These are phyloP conservation scores for Spinacia oleracea DNA, from an alignment of 179 eudicot species.

Conservation along the genomic window DNA sequence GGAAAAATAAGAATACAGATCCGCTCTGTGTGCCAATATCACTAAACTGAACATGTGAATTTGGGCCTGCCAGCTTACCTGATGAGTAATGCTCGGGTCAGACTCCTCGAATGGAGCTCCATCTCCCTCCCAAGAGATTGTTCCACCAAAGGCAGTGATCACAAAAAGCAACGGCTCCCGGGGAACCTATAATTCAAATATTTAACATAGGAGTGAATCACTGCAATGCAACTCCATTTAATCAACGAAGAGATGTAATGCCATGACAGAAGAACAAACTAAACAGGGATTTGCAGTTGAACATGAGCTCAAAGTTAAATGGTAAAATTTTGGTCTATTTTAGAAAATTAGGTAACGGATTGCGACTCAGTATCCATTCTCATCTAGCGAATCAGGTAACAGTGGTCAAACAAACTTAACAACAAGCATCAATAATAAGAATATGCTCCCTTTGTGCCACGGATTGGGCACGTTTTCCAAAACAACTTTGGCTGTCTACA, in stretches of 20 bases:
- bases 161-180: constrained; percentile 88
- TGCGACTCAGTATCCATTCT: too few species aligned
- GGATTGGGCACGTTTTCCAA: too few species aligned
- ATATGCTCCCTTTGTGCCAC: too few species aligned
- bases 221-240: not conserved
- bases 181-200: constrained; percentile 58
- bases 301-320: too few species aligned
- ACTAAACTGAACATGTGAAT: not conserved
- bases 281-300: not conserved
- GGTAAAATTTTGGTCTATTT: too few species aligned
- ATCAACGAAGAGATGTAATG: not conserved
- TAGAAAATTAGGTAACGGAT: too few species aligned
- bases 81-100: constrained; percentile 74
- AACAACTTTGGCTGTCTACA: too few species aligned
- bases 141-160: constrained; percentile 91
- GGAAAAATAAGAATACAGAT: not conserved
- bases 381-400: too few species aligned
- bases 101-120: constrained; percentile 83
- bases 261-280: not conserved
- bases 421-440: not conserved
- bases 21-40: not conserved
- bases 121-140: constrained; percentile 91
- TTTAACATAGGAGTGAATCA: not conserved
- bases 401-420: not conserved
- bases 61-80: constrained; percentile 41